Evolutionary conservation across 495 filamentous ascomycete genomes (phyloP).

Genomic region (Neurospora sp.): DNA sequence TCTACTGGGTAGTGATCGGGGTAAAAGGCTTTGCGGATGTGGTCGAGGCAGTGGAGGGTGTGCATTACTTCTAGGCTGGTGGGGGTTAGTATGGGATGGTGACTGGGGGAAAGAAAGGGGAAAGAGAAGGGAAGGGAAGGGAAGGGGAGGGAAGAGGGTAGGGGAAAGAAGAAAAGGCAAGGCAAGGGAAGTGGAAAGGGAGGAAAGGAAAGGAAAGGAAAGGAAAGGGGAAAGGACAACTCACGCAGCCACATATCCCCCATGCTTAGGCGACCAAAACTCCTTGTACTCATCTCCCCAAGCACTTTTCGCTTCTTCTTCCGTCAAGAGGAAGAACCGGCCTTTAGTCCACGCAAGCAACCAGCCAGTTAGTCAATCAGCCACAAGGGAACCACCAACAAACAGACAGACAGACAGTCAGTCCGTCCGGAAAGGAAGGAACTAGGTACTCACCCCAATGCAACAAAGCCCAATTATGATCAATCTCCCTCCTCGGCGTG

Average conservation of each 20-base stretch:
- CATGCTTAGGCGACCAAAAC: not conserved
- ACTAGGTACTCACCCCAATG: not conserved
- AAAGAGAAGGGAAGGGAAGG: no score
- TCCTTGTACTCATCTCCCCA: not conserved
- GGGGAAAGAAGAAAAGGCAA: not conserved
- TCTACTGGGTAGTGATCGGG: not conserved
- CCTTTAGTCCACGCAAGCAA: not conserved
- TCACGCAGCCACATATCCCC: slow-evolving; percentile 4
- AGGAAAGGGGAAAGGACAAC: not conserved
- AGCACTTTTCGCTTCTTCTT: not conserved
- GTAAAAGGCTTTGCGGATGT: slow-evolving; percentile 2
- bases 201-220: no score
- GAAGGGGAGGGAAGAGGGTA: not conserved
- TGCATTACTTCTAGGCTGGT: slow-evolving; percentile 4
- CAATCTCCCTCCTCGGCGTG: not conserved
- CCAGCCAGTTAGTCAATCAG: not conserved
- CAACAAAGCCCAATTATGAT: slow-evolving; percentile 4
- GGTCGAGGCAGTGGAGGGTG: slow-evolving; percentile 5
- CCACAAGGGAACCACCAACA: not conserved
- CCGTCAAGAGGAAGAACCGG: slow-evolving; percentile 3
- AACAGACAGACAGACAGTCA: not conserved
- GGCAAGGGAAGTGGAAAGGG: no score
- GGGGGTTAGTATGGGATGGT: not conserved
- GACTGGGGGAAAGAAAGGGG: no score
- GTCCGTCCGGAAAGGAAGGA: not conserved